A percentile compares a stretch with the other conserved stretches of the same genome.
phyloP scores from a whole-genome alignment of 176 grass and related monocot species.

The Elaeis guineensis region DNA sequence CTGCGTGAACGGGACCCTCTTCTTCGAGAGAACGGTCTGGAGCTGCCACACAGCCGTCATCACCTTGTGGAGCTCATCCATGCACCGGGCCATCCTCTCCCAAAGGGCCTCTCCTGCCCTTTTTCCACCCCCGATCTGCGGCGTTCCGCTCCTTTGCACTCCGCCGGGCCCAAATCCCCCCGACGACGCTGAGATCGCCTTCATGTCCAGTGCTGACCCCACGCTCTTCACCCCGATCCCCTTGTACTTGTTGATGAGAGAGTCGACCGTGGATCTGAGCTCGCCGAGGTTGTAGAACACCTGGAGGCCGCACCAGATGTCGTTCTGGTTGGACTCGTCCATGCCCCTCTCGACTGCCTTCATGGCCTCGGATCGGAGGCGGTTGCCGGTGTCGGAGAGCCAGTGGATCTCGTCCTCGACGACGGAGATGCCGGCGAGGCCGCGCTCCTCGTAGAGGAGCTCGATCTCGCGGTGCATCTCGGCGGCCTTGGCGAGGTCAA shows the following conservation, averaged over 20 bases:
- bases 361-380: slow-evolving; percentile 61
- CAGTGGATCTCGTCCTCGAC: slow-evolving; percentile 86
- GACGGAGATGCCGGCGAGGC: slow-evolving; percentile 64
- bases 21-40: slow-evolving; percentile 89
- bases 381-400: slow-evolving; percentile 48
- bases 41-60: slow-evolving; percentile 84
- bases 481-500: slow-evolving; percentile 72
- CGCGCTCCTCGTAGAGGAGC: slow-evolving; percentile 78
- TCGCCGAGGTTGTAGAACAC: slow-evolving; percentile 97
- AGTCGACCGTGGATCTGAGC: slow-evolving; percentile 68
- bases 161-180: slow-evolving; percentile 69
- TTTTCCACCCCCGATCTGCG: slow-evolving; percentile 82
- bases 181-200: slow-evolving; percentile 61
- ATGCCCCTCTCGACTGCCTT: slow-evolving; percentile 62
- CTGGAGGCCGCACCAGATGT: slow-evolving; percentile 88
- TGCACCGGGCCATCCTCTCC: slow-evolving; percentile 91
- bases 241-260: slow-evolving; percentile 61
- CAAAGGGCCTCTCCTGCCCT: slow-evolving; percentile 77
- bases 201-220: slow-evolving; percentile 77
- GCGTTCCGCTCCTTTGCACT: slow-evolving; percentile 91
- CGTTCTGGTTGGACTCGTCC: slow-evolving; percentile 87
- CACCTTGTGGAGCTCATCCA: slow-evolving; percentile 72
- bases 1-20: slow-evolving; percentile 86
- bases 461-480: slow-evolving; percentile 87
- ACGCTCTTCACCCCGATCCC: slow-evolving; percentile 69